Evolutionary conservation across 495 filamentous ascomycete species (phyloP), one percentile per base, ranked within the genome.

Genomic region (Parmelia sp.): DNA sequence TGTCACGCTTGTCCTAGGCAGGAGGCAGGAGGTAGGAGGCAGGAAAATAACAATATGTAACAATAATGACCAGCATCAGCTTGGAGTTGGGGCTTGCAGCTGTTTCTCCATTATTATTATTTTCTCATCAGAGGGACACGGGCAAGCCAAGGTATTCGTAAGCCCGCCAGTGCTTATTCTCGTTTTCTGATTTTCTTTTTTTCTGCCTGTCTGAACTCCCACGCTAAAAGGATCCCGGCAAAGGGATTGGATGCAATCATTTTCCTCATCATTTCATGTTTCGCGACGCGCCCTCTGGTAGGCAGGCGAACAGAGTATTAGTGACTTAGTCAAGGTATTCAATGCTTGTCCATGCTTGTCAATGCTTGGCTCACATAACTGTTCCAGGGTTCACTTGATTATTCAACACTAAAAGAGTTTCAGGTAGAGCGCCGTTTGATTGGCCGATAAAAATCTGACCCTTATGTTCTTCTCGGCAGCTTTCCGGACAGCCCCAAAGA

Each of bases 1-100:
- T 55, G 7, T 55, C 11, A 55, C 51, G 51, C 51, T 55, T 55
- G 29, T 55, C 51, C 51, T 33, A 55, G 51, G 51, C 27, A 55
- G 51, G 51, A 36, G 35, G n/a, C n/a, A n/a, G n/a, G n/a, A n/a
- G n/a, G n/a, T n/a, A n/a, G n/a, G n/a, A n/a, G n/a, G n/a, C n/a
- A n/a, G n/a, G n/a, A n/a, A n/a, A n/a, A n/a, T n/a, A n/a, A n/a
- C n/a, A n/a, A n/a, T n/a, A n/a, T n/a, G n/a, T n/a, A n/a, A n/a
- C n/a, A n/a, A n/a, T n/a, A 31, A 31, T 6, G 15, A 17, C 17
- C 17, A 44, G 1, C 15, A n/a, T 42, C 8, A 17, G 5, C n/a
- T 45, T 5, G 42, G 15, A 4, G 5, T 42, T 17, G 4, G 7
- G 45, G 23, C 27, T 53, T 53, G 49, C 27, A 53, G 49, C 25